Evolutionary conservation across 441 rosid genomes (phyloP).

Genomic region (Pelargonium myrrhifolium): DNA sequence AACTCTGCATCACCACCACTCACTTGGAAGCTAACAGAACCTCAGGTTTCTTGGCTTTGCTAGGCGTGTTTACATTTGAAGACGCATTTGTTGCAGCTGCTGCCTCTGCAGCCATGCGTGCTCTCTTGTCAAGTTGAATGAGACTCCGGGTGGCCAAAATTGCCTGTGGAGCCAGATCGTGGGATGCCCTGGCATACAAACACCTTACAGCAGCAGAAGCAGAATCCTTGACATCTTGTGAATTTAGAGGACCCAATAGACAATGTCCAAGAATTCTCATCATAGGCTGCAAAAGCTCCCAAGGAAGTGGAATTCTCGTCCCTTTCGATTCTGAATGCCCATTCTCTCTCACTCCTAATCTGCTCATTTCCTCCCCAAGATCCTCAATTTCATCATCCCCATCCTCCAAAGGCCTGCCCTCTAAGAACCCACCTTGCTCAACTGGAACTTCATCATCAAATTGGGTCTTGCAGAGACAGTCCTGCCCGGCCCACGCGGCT

Average conservation of each 20-base stretch:
- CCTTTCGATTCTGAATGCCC: constrained; percentile 30
- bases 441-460: constrained; percentile 29
- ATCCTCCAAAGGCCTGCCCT: constrained; percentile 24
- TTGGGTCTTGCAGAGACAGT: constrained; percentile 48
- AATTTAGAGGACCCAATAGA: constrained; percentile 64
- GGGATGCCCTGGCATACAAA: constrained; percentile 79
- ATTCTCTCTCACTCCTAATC: constrained; percentile 29
- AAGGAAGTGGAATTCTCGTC: constrained; percentile 75
- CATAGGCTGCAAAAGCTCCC: constrained; percentile 79
- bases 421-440: constrained; percentile 5
- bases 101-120: not conserved
- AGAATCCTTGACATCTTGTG: constrained; percentile 60
- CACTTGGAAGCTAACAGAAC: constrained; percentile 17
- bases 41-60: constrained; percentile 17
- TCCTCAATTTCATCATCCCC: constrained; percentile 29
- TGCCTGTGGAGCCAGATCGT: constrained; percentile 80
- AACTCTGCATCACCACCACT: not conserved
- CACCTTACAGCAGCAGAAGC: constrained; percentile 71
- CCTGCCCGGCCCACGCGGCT: constrained; percentile 75
- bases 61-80: constrained; percentile 10
- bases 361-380: constrained; percentile 28
- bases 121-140: constrained; percentile 56
- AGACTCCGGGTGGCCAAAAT: constrained; percentile 72
- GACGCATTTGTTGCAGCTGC: not conserved
- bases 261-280: constrained; percentile 76